Conservation (phyloP, 2,329 filamentous ascomycete genomes). For the Ascochyta koolunga region DNA sequence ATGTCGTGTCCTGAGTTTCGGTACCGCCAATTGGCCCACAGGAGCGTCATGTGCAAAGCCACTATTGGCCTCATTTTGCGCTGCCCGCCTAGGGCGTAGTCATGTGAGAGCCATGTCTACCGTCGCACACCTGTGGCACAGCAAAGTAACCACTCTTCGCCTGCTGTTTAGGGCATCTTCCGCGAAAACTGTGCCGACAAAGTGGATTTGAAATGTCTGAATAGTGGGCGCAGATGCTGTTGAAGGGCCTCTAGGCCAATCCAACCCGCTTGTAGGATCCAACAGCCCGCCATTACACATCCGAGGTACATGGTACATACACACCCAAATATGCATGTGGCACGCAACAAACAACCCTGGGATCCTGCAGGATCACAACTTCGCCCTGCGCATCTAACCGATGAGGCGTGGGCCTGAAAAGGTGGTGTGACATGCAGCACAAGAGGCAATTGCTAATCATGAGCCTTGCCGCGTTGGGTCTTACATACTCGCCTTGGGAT, state of each 20-base stretch:
- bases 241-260: slow-evolving; percentile 4
- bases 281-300: slow-evolving; percentile 2
- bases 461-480: slow-evolving; percentile 2
- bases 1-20: slow-evolving; percentile 13
- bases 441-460: slow-evolving; percentile 4
- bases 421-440: slow-evolving; percentile 6
- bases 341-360: slow-evolving; percentile 8
- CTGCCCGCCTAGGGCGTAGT: slow-evolving; percentile 12
- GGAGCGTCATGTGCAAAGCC: slow-evolving; percentile 17
- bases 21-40: background rate
- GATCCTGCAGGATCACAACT: slow-evolving; percentile 13
- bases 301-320: slow-evolving; percentile 9
- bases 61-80: slow-evolving; percentile 27
- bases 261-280: slow-evolving; percentile 8
- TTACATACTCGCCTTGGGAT: slow-evolving; percentile 4
- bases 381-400: slow-evolving; percentile 1
- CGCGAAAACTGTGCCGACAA: slow-evolving; percentile 3
- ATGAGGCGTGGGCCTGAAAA: slow-evolving; percentile 5
- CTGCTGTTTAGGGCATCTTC: slow-evolving; percentile 5
- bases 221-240: slow-evolving; percentile 9
- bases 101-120: slow-evolving; percentile 7
- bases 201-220: slow-evolving; percentile 5
- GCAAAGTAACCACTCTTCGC: slow-evolving; percentile 19
- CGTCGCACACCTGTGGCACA: slow-evolving; percentile 28
- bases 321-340: slow-evolving; percentile 8